Percentiles rank a stretch among this genome's conserved stretches.
phyloP scores from a whole-genome alignment of 306 rosid genomes.

The Comarum palustre region DNA sequence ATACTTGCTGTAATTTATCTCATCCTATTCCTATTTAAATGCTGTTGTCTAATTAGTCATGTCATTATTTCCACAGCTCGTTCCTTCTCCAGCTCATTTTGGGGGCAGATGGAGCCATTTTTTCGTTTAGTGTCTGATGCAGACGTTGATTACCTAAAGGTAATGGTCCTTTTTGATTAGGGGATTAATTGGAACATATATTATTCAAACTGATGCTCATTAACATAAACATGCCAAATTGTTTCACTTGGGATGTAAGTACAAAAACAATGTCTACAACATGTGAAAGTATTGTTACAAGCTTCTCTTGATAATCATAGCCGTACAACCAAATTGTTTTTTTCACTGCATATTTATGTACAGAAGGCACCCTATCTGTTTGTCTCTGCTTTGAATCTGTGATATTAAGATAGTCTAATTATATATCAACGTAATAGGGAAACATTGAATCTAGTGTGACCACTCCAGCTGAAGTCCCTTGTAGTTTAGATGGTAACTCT shows the following conservation, averaged over 20 bases:
- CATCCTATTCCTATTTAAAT: slow-evolving; percentile 22
- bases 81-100: slow-evolving; percentile 62
- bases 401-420: slow-evolving; percentile 15
- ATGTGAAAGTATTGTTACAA: not conserved
- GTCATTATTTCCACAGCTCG: slow-evolving; percentile 51
- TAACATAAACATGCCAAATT: not conserved
- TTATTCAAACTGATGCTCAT: slow-evolving; percentile 1
- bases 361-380: not conserved
- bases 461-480: slow-evolving; percentile 39
- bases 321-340: not conserved
- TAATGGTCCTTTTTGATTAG: slow-evolving; percentile 30
- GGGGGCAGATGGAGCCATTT: slow-evolving; percentile 87
- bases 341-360: not conserved
- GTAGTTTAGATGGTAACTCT: slow-evolving; percentile 45
- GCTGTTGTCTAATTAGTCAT: slow-evolving; percentile 27
- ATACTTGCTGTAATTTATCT: slow-evolving; percentile 31
- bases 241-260: slow-evolving; percentile 10
- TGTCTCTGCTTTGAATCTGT: not conserved
- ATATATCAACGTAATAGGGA: slow-evolving; percentile 46
- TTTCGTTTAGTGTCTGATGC: slow-evolving; percentile 66
- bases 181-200: not conserved
- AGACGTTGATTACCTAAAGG: slow-evolving; percentile 72
- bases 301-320: not conserved
- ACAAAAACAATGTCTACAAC: not conserved
- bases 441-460: slow-evolving; percentile 47